Percentiles rank a stretch among this genome's conserved stretches.
Conservation (phyloP, 768 basidiomycete genomes). For the Phaffia tasmanica region DNA sequence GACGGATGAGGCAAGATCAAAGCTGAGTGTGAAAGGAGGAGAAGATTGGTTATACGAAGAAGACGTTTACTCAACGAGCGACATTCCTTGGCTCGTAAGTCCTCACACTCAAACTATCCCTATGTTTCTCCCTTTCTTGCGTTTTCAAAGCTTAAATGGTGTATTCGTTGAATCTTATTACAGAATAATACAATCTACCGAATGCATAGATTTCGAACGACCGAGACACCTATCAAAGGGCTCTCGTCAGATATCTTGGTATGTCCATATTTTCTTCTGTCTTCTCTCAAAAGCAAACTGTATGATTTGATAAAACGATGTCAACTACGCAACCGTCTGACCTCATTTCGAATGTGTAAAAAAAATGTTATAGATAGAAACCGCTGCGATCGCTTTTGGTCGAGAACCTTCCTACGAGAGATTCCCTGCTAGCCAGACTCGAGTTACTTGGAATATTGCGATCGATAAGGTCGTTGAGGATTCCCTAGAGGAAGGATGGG, state of each 20-base stretch:
- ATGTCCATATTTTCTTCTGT: not conserved
- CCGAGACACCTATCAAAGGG: conserved; percentile 22
- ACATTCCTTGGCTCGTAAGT: conserved; percentile 18
- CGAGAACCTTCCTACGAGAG: not conserved
- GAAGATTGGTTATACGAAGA: conserved; percentile 23
- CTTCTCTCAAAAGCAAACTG: not conserved
- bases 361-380: conserved; percentile 14
- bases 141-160: not conserved
- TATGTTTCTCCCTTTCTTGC: not conserved
- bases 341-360: not conserved
- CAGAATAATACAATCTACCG: conserved; percentile 16
- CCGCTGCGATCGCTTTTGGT: conserved; percentile 12
- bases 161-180: not conserved
- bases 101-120: not conserved
- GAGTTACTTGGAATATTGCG: conserved; percentile 4
- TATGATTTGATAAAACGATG: too few relatives aligned
- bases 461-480: conserved; percentile 5
- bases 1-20: not conserved
- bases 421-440: conserved; percentile 15
- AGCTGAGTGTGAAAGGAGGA: conserved; percentile 18
- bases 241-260: conserved; percentile 24
- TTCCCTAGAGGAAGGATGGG: conserved; percentile 19
- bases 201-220: conserved; percentile 25
- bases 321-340: not conserved
- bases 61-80: conserved; percentile 10